Base-by-base conservation (phyloP, 2,329 filamentous ascomycete species). In the Clonostachys solani region DNA sequence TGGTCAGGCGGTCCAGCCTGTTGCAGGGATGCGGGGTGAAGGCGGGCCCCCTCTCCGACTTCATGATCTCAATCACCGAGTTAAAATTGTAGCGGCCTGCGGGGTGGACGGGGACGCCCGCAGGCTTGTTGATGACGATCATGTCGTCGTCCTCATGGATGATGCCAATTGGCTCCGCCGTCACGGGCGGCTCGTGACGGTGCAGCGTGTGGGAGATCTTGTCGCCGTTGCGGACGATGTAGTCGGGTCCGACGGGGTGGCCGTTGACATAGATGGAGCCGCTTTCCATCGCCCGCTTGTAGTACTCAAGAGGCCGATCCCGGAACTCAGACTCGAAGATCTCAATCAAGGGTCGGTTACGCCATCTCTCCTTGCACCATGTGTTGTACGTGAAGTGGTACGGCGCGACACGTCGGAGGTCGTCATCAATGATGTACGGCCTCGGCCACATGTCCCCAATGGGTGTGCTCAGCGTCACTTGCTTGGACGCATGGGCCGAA, bases 331-430 rank as follows among this genome's bases (percentile, higher is more conserved):
- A 84, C 41, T 84, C 78, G 67, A 96, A 99, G 43, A 99, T 88
- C 43, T 96, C 90, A 45, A 96, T 74, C 42, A 99, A 72, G 50
- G 80, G 78, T 36, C 89, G 78, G 33, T 86, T 89, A 47, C 92
- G 81, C 94, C 94, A 99, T 65, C 94, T 79, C 69, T 96, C 80
- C 69, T 97, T 99, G 74, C 89, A 94, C 70, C 83, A 90, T 1
- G 92, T 96, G 62, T 96, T 95, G 74, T 96, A 96, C 4, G 92
- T 96, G 65, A 79, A 96, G 63, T 94, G 83, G 63, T 99, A 97
- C 5, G 92, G 92, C 40, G 77, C 78, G 33, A 96, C 86, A 53
- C 90, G 84, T 44, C 92, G 85, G 51, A 99, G 72, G 9, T 89
- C 91, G 56, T 86, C 85, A 57, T 96, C 86, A 52, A 96, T 75